Evolutionary conservation across 345 rosid species (phyloP).

Genomic region (Rhodamnia rubescens): DNA sequence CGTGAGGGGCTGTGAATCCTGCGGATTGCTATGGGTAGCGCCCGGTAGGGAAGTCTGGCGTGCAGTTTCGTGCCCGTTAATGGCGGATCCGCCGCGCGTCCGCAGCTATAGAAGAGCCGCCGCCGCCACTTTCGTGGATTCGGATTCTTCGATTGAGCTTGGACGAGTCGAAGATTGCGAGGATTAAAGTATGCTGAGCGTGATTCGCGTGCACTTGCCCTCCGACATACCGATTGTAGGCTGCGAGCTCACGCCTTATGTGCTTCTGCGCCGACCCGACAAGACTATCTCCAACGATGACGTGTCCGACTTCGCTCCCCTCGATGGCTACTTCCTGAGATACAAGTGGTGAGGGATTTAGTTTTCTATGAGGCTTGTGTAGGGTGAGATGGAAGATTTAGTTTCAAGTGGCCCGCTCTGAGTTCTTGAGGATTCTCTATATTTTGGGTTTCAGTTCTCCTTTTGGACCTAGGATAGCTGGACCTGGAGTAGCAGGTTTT

Average conservation of each 20-base stretch:
- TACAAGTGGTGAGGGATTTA: conserved; percentile 74
- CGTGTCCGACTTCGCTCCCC: conserved; percentile 71
- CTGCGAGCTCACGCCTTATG: conserved; percentile 90
- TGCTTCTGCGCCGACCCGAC: conserved; percentile 70
- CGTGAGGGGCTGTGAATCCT: background rate
- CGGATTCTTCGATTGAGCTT: background rate
- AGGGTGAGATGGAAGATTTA: background rate
- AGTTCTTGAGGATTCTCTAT: background rate
- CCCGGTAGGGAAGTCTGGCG: conserved; percentile 3
- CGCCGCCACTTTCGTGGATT: background rate
- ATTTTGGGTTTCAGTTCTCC: background rate
- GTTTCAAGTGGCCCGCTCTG: background rate
- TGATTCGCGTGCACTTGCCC: conserved; percentile 88
- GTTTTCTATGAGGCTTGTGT: background rate
- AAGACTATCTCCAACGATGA: conserved; percentile 52
- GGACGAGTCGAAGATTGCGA: background rate
- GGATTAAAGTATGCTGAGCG: conserved; percentile 74
- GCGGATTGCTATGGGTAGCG: background rate
- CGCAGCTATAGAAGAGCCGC: background rate
- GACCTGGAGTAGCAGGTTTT: background rate
- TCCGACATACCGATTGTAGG: conserved; percentile 98
- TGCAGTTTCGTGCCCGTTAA: background rate
- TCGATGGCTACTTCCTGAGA: conserved; percentile 78
- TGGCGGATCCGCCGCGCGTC: conserved; percentile 9
- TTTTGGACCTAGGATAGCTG: background rate